Conservation (phyloP, 2,329 filamentous ascomycete species). For the Dactylellina cionopaga region DNA sequence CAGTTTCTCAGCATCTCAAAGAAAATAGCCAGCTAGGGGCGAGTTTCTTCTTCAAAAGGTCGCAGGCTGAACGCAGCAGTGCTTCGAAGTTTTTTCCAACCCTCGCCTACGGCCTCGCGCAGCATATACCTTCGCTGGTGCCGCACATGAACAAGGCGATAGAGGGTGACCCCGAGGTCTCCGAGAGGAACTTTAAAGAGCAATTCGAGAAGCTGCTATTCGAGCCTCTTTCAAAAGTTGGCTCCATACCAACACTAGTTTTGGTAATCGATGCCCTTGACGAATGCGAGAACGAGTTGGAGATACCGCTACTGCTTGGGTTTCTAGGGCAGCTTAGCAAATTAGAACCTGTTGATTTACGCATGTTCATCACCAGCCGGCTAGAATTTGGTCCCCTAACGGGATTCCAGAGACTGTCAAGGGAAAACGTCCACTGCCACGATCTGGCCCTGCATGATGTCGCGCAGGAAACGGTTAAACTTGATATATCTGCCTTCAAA, state of each 20-base stretch:
- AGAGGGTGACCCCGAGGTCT: constrained; percentile 55
- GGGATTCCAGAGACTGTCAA: background rate
- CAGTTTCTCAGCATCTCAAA: constrained; percentile 56
- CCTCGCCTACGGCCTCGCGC: constrained; percentile 60
- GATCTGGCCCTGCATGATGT: constrained; percentile 16
- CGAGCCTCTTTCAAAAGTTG: constrained; percentile 6
- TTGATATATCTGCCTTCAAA: constrained; percentile 13
- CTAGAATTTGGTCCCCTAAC: background rate
- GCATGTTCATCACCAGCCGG: constrained; percentile 30
- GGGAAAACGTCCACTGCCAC: constrained; percentile 9
- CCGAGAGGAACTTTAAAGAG: constrained; percentile 15
- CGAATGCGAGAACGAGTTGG: constrained; percentile 21
- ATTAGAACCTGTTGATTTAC: constrained; percentile 21
- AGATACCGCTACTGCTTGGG: constrained; percentile 4
- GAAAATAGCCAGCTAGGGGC: constrained; percentile 57
- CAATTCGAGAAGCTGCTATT: constrained; percentile 31
- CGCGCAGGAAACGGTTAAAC: background rate
- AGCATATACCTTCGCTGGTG: constrained; percentile 57
- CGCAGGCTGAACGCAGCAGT: constrained; percentile 60
- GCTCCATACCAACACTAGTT: background rate
- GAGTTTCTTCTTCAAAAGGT: constrained; percentile 64
- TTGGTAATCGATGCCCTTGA: constrained; percentile 38
- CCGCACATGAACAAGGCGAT: constrained; percentile 58
- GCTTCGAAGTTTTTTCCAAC: constrained; percentile 62
- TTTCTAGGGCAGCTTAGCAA: constrained; percentile 12